Base-by-base conservation (phyloP, 306 rosid species). In the Aeschynomene evenia region DNA sequence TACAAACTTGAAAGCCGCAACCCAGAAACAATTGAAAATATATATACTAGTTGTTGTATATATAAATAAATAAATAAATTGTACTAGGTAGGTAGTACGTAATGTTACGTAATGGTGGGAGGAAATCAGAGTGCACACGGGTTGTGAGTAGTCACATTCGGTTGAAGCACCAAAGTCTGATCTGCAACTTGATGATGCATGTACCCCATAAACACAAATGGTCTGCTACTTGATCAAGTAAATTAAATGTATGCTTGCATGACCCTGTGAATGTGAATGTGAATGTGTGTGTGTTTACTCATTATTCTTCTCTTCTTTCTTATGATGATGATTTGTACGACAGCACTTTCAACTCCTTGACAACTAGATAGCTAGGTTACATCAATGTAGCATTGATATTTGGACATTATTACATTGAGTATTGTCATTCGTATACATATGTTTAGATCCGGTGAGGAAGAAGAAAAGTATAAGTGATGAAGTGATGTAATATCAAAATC, bases 161-260 rank as follows among this genome's bases (percentile, higher is more conserved):
- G 20, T 49, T 48, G 37, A 75, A 67, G 63, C 64, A 76, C 49
- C 49, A 70, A 55, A 70, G n/a, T 55, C 65, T 24, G 22, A 10
- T 55, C 65, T 24, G 22, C 37, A 18, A 26, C 31, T 28, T 43
- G 22, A 23, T 13, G 33, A n/a, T n/a, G n/a, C n/a, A n/a, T 58
- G 70, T 24, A 49, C 80, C 74, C 80, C 74, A 26, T 48, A 31
- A 58, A 18, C 20, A 36, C 62, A 18, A 71, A 42, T 42, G 29
- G 24, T 46, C 60, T 33, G 14, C 50, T 14, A 20, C 39, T 59
- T 34, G 18, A 48, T 71, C 40, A 45, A 59, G 60, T 59, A 19
- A 58, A 37, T 63, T 28, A 28, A 28, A 28, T 11, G n/a, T n/a
- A n/a, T n/a, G n/a, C n/a, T n/a, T n/a, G n/a, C n/a, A n/a, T n/a